Base-by-base conservation (phyloP, 768 basidiomycete species). In the Auricularia cornea region DNA sequence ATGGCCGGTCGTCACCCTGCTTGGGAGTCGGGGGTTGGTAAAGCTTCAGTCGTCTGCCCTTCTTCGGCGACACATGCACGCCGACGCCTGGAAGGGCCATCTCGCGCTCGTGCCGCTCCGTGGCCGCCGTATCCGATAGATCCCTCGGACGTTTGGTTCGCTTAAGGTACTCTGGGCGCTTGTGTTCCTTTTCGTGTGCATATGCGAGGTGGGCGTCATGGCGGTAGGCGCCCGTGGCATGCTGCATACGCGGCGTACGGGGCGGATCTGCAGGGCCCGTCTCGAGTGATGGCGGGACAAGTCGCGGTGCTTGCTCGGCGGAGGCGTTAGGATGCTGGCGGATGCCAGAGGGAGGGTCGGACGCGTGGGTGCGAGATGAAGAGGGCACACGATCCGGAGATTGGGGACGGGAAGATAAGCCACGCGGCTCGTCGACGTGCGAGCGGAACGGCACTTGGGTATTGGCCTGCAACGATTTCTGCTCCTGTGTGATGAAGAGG, bases 1-100 rank as follows among this genome's bases (percentile, higher is more conserved):
- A 18, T 6, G 20, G 44, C 12, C 8, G 38, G 8, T 8, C 8
- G 38, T 8, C 38, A 8, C 44, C 6, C 1, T 18, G 20, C 16
- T 48, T 23, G 6, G 44, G 44, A 48, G 44, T 48, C 44, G 44
- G 44, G 5, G 44, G 44, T 71, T 90, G 89, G 72, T 91, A 92
- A 44, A 92, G 72, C 66, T 84, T 86, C 38, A 91, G 76, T 60
- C 89, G 79, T 63, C 90, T 78, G 1, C 90, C 90, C 74, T 87
- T 90, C 62, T 78, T 72, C 0, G 90, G 89, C 67, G 84, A 90
- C 66, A 87, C 84, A 67, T 80, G 81, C 30, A 91, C 84, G 18
- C 88, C 88, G 32, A 89, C 75, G 33, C 75, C 70, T 71, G 66
- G 3, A 63, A 65, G 52, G 10, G 59, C 60, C 62, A 70, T 70